These are phyloP conservation scores for Oidiodendron maius DNA, from an alignment of 495 filamentous ascomycete species.

Conservation along the genomic window DNA sequence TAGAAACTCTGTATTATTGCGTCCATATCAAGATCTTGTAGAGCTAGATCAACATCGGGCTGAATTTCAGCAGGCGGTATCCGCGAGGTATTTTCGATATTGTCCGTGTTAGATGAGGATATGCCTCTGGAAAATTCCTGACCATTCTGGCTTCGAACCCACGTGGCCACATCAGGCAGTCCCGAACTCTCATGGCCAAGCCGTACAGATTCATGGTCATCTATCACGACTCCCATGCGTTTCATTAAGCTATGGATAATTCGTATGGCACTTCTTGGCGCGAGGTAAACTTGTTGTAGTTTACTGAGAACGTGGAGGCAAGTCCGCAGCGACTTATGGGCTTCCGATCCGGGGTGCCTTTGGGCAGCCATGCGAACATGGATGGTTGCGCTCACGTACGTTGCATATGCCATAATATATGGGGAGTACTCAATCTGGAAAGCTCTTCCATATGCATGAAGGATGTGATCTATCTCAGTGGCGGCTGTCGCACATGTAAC, in stretches of 20 bases:
- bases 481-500: slow-evolving; percentile 23
- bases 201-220: neutral
- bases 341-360: slow-evolving; percentile 22
- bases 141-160: too few species aligned
- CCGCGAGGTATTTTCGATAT: too few species aligned
- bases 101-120: too few species aligned
- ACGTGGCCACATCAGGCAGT: slow-evolving; percentile 1
- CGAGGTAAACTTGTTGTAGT: slow-evolving; percentile 29
- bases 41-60: neutral
- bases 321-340: slow-evolving; percentile 22
- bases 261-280: slow-evolving; percentile 26
- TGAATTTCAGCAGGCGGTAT: too few species aligned
- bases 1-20: slow-evolving; percentile 7
- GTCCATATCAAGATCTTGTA: slow-evolving; percentile 5
- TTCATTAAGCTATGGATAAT: slow-evolving; percentile 30
- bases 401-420: slow-evolving; percentile 35
- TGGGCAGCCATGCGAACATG: slow-evolving; percentile 32
- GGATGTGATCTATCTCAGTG: slow-evolving; percentile 14
- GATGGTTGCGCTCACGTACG: slow-evolving; percentile 33
- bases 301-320: slow-evolving; percentile 27
- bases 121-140: too few species aligned
- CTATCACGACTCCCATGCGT: slow-evolving; percentile 24
- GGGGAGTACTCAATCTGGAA: slow-evolving; percentile 28
- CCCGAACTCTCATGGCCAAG: too few species aligned
- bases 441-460: slow-evolving; percentile 23